These are phyloP conservation scores for Massarina eburnea DNA, from an alignment of 2,329 filamentous ascomycete genomes.

Conservation along the genomic window DNA sequence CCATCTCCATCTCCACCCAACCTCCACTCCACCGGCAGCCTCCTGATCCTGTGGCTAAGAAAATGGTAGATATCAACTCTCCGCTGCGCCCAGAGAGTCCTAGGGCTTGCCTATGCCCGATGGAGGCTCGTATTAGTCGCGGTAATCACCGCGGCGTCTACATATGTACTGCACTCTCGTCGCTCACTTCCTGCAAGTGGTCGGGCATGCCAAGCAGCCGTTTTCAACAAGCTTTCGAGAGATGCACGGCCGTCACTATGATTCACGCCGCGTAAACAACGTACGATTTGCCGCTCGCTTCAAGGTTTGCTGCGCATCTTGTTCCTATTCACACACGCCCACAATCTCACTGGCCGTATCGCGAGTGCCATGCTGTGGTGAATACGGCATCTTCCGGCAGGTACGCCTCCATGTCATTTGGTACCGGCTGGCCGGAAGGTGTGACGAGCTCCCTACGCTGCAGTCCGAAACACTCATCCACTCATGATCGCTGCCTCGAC, in stretches of 20 bases:
- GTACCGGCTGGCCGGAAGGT: constrained; percentile 10
- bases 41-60: too few species aligned
- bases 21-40: too few species aligned
- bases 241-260: not conserved
- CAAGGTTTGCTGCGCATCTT: not conserved
- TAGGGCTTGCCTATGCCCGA: too few species aligned
- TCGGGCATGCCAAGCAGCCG: not conserved
- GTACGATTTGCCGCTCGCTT: not conserved
- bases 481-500: constrained; percentile 11
- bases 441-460: constrained; percentile 17
- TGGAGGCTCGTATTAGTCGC: too few species aligned
- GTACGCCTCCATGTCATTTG: constrained; percentile 3
- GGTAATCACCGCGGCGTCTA: too few species aligned
- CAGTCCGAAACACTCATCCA: constrained; percentile 18
- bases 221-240: not conserved
- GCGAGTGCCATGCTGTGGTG: too few species aligned
- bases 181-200: not conserved
- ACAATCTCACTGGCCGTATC: constrained; percentile 9
- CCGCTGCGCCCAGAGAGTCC: too few species aligned
- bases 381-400: constrained; percentile 8
- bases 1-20: too few species aligned
- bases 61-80: too few species aligned
- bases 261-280: not conserved
- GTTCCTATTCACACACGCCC: constrained; percentile 4
- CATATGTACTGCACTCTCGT: not conserved